Conservation (phyloP, 495 filamentous ascomycete genomes). For the Monascus purpureus region DNA sequence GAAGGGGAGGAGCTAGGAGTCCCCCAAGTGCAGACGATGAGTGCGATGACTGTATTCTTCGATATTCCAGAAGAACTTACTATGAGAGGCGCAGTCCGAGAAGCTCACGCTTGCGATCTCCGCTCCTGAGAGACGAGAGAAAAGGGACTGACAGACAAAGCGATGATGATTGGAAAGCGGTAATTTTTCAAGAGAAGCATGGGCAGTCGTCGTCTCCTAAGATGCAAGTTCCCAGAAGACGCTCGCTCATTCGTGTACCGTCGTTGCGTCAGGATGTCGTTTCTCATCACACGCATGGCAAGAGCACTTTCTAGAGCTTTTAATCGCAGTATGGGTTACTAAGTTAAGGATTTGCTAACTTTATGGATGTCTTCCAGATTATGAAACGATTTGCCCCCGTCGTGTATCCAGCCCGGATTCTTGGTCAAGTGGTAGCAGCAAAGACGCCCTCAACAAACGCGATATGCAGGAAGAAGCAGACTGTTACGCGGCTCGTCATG, state of each 20-base stretch:
- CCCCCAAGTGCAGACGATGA: too few relatives aligned
- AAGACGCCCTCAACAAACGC: slow-evolving; percentile 5
- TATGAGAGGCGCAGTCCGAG: too few relatives aligned
- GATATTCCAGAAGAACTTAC: too few relatives aligned
- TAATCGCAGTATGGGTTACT: too few relatives aligned
- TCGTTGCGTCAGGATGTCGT: slow-evolving; percentile 70
- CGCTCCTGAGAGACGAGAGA: too few relatives aligned
- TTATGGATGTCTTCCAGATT: too few relatives aligned
- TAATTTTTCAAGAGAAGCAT: slow-evolving; percentile 10
- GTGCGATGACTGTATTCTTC: too few relatives aligned
- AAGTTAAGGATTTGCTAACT: too few relatives aligned
- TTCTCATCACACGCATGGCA: slow-evolving; percentile 70
- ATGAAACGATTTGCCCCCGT: too few relatives aligned
- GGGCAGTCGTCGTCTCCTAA: slow-evolving; percentile 21
- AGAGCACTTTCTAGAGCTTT: too few relatives aligned
- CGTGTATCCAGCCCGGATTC: too few relatives aligned
- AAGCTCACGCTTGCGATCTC: too few relatives aligned
- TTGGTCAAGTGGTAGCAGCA: slow-evolving; percentile 2
- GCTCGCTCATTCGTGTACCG: slow-evolving; percentile 47
- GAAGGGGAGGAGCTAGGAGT: slow-evolving; percentile 9
- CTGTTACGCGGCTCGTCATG: slow-evolving; percentile 44
- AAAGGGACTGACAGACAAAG: slow-evolving; percentile 2
- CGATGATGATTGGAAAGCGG: slow-evolving; percentile 17
- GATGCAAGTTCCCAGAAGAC: slow-evolving; percentile 27
- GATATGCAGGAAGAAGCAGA: slow-evolving; percentile 40